Base-by-base conservation (phyloP, 2,329 filamentous ascomycete species). In the Ophiostoma quercus region DNA sequence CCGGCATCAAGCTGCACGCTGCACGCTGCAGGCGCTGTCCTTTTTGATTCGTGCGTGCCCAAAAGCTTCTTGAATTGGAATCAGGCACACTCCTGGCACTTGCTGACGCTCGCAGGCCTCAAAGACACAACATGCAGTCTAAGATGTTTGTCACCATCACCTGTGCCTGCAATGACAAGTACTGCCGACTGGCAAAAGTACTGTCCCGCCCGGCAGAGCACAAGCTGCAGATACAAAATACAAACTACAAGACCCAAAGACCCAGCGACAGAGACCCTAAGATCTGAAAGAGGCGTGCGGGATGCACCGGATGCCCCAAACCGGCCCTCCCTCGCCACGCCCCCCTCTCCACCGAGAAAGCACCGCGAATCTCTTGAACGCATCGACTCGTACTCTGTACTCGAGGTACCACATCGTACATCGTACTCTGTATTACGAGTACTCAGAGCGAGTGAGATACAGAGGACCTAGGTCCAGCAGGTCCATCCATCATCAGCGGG, bases 301-400 rank as follows among this genome's bases (percentile, higher is more conserved):
- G 51, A 57, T 25, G 51, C 51, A 57, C 51, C 51, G 51, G 51
- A 57, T 57, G 51, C 51, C 22, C 51, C 51, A 57, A 57, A 25
- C 22, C 22, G 51, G 22, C 51, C 51, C 51, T 57, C 51, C 51
- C 51, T 57, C 51, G 51, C 51, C 51, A 57, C 51, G 51, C 51
- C 51, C 51, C 51, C 51, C 51, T 57, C 51, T 57, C 51, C 51
- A 57, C 51, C 51, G 51, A 57, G 51, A 25, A 57, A 57, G 51
- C 51, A 63, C 29, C 29, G 60, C 60, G 60, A 63, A 63, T 37
- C 29, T 63, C 32, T 37, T 2, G 16, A 25, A 29, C 51, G 9
- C 22, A 25, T 57, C 51, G n/a, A 22, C 25, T 22, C 16, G 39
- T 41, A 41, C 39, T 41, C 9, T 12, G 39, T 41, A 41, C 39